Conservation (phyloP, 2,329 filamentous ascomycete species). For the Colletotrichum tamarilloi region DNA sequence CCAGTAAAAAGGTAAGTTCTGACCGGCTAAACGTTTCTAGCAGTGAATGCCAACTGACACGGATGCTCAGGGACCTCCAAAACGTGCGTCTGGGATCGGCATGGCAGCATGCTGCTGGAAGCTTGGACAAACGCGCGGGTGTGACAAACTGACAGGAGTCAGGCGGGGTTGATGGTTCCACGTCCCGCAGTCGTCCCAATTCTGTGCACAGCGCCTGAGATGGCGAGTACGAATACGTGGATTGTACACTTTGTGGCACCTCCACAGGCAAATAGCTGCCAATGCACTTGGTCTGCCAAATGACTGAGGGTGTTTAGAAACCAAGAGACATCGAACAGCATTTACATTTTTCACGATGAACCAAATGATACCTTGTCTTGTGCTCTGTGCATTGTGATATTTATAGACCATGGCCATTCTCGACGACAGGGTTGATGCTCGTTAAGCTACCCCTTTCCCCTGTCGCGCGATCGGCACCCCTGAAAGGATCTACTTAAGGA, state of each 20-base stretch:
- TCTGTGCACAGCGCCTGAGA: not conserved
- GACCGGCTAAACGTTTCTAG: not conserved
- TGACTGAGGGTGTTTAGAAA: not conserved
- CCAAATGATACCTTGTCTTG: not conserved
- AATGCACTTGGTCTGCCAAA: not conserved
- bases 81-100: not conserved
- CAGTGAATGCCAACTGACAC: not conserved
- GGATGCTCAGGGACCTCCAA: no score
- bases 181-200: not conserved
- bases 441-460: not conserved
- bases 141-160: not conserved
- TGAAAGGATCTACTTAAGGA: not conserved
- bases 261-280: not conserved
- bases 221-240: not conserved
- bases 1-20: not conserved
- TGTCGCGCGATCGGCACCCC: not conserved
- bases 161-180: not conserved
- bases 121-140: not conserved
- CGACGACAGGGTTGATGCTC: not conserved
- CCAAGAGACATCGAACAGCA: not conserved
- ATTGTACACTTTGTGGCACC: not conserved
- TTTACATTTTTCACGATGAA: not conserved
- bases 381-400: not conserved
- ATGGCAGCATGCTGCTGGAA: not conserved
- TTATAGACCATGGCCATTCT: not conserved